Percentiles rank a stretch among this genome's conserved stretches.
Evolutionary conservation across 371 early-diverging fungal species (phyloP).

Genomic region (Mortierella sp.): DNA sequence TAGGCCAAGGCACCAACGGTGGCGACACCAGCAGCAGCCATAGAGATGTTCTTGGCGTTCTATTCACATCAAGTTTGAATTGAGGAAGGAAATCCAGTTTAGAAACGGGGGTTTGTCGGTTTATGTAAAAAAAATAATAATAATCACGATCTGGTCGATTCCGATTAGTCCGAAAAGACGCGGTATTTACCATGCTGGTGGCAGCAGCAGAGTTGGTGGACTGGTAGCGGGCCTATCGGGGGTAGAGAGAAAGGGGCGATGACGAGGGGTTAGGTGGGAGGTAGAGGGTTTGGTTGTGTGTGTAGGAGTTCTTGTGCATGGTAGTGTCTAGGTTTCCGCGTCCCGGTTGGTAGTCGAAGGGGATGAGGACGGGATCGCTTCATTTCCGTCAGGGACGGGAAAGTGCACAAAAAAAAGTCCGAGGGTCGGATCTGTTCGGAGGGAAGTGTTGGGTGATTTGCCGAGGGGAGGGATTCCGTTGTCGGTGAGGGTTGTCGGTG

Average conservation of each 20-base stretch:
- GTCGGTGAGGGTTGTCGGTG: neutral
- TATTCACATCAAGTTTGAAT: slow-evolving; percentile 12
- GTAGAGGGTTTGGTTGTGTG: no score
- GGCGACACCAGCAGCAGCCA: slow-evolving; percentile 71
- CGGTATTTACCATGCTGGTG: slow-evolving; percentile 50
- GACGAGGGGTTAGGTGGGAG: neutral
- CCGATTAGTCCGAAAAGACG: slow-evolving; percentile 27
- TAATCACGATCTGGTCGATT: slow-evolving; percentile 13
- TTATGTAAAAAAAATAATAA: neutral
- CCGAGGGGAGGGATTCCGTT: no score
- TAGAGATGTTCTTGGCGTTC: slow-evolving; percentile 60
- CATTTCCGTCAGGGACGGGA: neutral
- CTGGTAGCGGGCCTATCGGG: slow-evolving; percentile 47
- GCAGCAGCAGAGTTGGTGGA: slow-evolving; percentile 50
- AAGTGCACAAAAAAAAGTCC: neutral
- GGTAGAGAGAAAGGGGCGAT: slow-evolving; percentile 3
- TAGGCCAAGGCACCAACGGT: slow-evolving; percentile 71
- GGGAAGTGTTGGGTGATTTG: slow-evolving; percentile 20
- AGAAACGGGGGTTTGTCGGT: neutral
- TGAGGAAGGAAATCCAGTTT: neutral
- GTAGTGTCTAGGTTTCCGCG: neutral
- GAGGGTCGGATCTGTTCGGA: slow-evolving; percentile 16
- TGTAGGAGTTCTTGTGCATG: neutral
- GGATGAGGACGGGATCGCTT: neutral
- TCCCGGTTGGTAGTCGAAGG: neutral